phyloP scores from a whole-genome alignment of 2,329 filamentous ascomycete genomes.

The Penicillium paneum region DNA sequence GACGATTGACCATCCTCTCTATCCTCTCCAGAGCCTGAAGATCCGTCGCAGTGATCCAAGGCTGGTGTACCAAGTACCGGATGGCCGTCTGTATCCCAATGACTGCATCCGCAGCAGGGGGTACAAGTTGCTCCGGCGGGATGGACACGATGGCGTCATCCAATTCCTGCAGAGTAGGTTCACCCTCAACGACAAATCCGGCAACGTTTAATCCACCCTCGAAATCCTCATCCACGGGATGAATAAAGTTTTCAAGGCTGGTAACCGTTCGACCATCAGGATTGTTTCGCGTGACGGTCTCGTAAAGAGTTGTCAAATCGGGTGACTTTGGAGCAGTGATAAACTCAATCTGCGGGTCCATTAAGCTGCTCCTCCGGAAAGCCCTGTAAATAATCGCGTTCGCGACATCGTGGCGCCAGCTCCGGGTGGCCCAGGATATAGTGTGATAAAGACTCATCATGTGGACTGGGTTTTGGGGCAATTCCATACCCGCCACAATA shows the following conservation, averaged over 20 bases:
- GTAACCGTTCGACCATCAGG: neutral
- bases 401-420: slow-evolving; percentile 8
- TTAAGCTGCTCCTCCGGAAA: slow-evolving; percentile 5
- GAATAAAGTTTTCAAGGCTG: neutral
- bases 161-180: neutral
- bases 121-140: neutral
- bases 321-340: slow-evolving; percentile 1
- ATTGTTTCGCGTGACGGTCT: neutral
- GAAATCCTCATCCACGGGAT: slow-evolving; percentile 4
- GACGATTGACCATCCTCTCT: neutral
- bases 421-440: slow-evolving; percentile 7
- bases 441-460: slow-evolving; percentile 8
- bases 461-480: neutral
- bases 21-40: neutral
- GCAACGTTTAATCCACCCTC: neutral
- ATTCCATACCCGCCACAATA: neutral
- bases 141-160: slow-evolving; percentile 5
- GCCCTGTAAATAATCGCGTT: slow-evolving; percentile 8
- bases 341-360: slow-evolving; percentile 3
- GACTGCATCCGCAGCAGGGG: neutral
- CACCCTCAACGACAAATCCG: neutral
- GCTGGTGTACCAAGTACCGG: slow-evolving; percentile 6
- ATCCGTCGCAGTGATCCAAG: neutral
- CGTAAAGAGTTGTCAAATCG: slow-evolving; percentile 3
- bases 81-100: slow-evolving; percentile 6